Evolutionary conservation across 202 grass and related monocot genomes (phyloP), one percentile per base, ranked within the genome.

Genomic region (Hordeum pubiflorum): DNA sequence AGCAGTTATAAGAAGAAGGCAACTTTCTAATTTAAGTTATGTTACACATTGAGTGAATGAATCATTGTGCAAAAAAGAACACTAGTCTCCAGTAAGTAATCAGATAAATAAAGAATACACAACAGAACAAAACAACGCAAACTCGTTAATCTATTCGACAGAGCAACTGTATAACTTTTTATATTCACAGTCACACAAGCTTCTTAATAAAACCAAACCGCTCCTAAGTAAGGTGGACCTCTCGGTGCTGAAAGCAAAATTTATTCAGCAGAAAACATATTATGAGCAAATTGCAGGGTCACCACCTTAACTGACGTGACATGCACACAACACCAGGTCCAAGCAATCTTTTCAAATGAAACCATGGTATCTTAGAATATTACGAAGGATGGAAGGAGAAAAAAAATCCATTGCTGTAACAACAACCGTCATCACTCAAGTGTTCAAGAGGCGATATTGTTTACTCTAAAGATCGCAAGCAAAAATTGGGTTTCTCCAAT

Each of bases 291-390:
- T 71, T 71, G 40, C 22, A 48, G 13, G 0, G 14, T 27, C 14
- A 71, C 13, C 22, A 9, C 23, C 40, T 18, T 48, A 44, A 72
- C 23, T 9, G 14, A 15, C 6, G 7, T 48, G 23, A 48, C 3
- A 10, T 72, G 14, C 23, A 44, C 67, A 71, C 21, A 72, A 29
- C 13, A 48, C 67, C 12, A 48, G 8, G 12, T 29, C 22, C 24
- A 46, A 71, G 40, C 68, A 67, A 23, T 57, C 26, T 76, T 77
- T 62, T 31, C 57, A 62, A 58, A 43, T 43, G 59, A 29, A 38
- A 77, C 74, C 37, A 77, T 72, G 68, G 41, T 26, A 50, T n/a
- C 41, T 15, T 50, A 72, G 14, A 72, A 31, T 70, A 52, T n/a
- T 29, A 31, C 15, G 46, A 50, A 50, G 46, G 46, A 50, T 17